Evolutionary conservation across 2,329 filamentous ascomycete species (phyloP).

Genomic region (Zasmidium citrigriseum): DNA sequence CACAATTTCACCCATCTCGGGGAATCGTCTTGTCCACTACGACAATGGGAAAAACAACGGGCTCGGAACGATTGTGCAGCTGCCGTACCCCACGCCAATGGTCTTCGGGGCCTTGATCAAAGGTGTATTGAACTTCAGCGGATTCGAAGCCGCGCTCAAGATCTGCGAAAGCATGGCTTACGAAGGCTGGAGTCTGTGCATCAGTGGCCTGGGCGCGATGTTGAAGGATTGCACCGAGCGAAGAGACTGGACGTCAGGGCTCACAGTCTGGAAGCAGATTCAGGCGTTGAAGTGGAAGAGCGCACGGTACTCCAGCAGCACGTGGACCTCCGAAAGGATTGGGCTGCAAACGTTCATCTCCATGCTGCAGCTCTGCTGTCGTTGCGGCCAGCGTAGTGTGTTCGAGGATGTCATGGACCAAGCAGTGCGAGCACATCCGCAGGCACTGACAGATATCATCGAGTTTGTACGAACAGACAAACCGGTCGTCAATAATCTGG

Average conservation of each 20-base stretch:
- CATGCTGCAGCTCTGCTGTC: constrained; percentile 29
- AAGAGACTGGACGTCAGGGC: constrained; percentile 39
- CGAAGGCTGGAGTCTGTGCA: constrained; percentile 49
- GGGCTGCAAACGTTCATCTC: constrained; percentile 20
- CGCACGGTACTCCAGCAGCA: constrained; percentile 13
- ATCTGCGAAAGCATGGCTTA: constrained; percentile 45
- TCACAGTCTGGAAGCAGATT: constrained; percentile 47
- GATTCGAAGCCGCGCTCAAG: constrained; percentile 45
- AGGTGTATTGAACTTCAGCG: constrained; percentile 47
- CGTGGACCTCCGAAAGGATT: constrained; percentile 11
- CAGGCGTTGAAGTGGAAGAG: constrained; percentile 20
- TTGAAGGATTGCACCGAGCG: constrained; percentile 43
- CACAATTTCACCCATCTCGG: constrained; percentile 23
- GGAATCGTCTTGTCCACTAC: neutral
- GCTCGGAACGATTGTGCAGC: constrained; percentile 40
- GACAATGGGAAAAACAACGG: constrained; percentile 23
- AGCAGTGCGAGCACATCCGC: constrained; percentile 10
- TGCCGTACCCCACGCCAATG: constrained; percentile 45
- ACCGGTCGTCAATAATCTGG: neutral
- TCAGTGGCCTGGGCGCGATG: constrained; percentile 40
- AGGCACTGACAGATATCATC: neutral
- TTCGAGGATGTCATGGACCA: constrained; percentile 21
- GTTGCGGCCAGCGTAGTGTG: constrained; percentile 14
- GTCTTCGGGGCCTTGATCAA: constrained; percentile 45
- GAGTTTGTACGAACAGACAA: neutral